These are phyloP conservation scores for Cercospora sojina DNA, from an alignment of 2,329 filamentous ascomycete species.

Conservation along the genomic window DNA sequence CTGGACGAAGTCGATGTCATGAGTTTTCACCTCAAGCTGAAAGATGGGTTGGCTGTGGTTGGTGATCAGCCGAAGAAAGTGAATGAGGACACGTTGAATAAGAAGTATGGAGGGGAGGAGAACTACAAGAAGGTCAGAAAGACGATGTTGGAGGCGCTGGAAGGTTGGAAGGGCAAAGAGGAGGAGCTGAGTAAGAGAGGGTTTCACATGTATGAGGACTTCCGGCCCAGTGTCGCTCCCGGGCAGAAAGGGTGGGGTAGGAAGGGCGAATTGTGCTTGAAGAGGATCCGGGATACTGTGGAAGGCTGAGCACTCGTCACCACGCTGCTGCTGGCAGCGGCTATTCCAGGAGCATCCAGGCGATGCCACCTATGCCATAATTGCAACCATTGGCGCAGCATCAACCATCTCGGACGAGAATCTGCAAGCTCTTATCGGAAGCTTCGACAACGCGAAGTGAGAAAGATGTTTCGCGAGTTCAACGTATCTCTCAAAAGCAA, in stretches of 20 bases:
- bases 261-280: conserved; percentile 32
- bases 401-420: not conserved
- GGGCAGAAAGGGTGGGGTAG: conserved; percentile 38
- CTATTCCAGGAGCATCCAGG: not conserved
- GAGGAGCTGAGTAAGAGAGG: conserved; percentile 32
- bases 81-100: conserved; percentile 30
- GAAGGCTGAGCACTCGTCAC: not conserved
- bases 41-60: conserved; percentile 30
- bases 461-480: not conserved
- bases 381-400: not conserved
- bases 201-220: conserved; percentile 37
- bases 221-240: conserved; percentile 31
- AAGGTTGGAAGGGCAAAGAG: conserved; percentile 31
- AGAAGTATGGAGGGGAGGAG: conserved; percentile 30
- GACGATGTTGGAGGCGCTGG: conserved; percentile 25
- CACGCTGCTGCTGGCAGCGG: not conserved
- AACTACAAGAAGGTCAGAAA: conserved; percentile 28
- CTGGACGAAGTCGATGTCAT: conserved; percentile 35
- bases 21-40: conserved; percentile 37
- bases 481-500: not conserved
- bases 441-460: not conserved
- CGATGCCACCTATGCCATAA: not conserved
- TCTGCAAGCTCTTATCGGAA: not conserved
- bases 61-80: conserved; percentile 27
- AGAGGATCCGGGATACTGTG: conserved; percentile 20